Evolutionary conservation across 306 rosid genomes (phyloP).

Genomic region (Dryas alaskensis): DNA sequence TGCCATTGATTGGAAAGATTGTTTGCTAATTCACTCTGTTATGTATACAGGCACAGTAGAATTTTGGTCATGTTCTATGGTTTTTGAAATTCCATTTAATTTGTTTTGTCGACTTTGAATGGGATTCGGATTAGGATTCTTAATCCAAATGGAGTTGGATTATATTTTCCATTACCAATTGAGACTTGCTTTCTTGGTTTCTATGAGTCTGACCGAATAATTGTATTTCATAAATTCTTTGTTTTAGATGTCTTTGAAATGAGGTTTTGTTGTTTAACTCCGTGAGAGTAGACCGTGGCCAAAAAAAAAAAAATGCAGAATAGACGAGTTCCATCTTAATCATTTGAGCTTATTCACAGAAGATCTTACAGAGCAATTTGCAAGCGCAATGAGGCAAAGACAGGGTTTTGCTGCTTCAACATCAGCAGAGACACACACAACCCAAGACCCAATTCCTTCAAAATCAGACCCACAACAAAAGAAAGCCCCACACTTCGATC

Average conservation of each 20-base stretch:
- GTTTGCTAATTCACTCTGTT: background rate
- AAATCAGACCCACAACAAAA: slow-evolving; percentile 20
- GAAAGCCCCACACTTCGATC: slow-evolving; percentile 6
- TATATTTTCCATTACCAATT: background rate
- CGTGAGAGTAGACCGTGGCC: no score
- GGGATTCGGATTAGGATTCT: background rate
- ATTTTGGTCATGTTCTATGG: background rate
- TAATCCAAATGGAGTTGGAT: background rate
- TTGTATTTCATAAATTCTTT: no score
- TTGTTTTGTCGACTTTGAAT: background rate
- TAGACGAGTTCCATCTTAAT: no score
- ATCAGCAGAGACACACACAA: background rate
- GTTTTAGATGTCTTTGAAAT: no score
- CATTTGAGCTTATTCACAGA: background rate
- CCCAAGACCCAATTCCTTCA: slow-evolving; percentile 19
- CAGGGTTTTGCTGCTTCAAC: slow-evolving; percentile 23
- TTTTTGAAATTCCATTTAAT: background rate
- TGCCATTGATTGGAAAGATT: background rate
- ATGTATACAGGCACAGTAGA: background rate
- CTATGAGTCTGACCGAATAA: background rate
- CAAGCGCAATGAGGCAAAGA: slow-evolving; percentile 50
- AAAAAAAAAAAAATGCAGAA: no score
- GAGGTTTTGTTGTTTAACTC: no score
- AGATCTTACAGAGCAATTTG: background rate
- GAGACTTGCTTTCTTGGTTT: slow-evolving; percentile 4